Evolutionary conservation across 352 stramenopile species (phyloP).

Genomic region (Pythium phragmiticola): DNA sequence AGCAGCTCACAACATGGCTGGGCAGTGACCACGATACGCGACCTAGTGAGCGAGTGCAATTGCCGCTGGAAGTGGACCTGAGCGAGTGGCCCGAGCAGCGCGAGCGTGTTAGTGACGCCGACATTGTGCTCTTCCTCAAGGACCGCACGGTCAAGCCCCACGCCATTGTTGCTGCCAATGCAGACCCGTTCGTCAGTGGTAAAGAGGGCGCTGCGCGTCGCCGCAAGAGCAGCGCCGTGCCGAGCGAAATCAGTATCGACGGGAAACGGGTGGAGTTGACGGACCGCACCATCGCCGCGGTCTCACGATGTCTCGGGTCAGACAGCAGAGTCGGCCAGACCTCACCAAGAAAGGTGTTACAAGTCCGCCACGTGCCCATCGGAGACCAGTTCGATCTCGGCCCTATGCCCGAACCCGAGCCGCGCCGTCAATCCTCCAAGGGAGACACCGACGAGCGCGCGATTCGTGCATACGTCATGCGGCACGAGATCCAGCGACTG

Average conservation of each 20-base stretch:
- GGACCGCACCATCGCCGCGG: constrained; percentile 17
- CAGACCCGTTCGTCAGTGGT: background rate
- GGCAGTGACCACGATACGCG: constrained; percentile 6
- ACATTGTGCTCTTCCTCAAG: constrained; percentile 70
- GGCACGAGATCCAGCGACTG: constrained; percentile 69
- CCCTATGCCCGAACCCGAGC: constrained; percentile 1
- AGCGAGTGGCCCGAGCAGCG: constrained; percentile 89
- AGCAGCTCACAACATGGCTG: constrained; percentile 48
- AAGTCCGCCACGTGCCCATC: constrained; percentile 21
- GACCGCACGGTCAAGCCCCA: constrained; percentile 54
- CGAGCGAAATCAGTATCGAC: constrained; percentile 18
- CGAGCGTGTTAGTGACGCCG: constrained; percentile 72
- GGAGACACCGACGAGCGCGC: constrained; percentile 47
- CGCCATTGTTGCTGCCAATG: constrained; percentile 12
- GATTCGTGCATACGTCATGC: constrained; percentile 52
- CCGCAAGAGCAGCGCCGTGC: constrained; percentile 6
- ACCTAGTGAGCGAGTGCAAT: background rate
- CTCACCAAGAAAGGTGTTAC: constrained; percentile 2
- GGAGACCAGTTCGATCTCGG: constrained; percentile 3
- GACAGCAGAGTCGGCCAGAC: background rate
- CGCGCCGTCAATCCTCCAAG: background rate
- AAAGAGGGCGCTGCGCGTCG: background rate
- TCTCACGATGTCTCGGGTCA: constrained; percentile 15
- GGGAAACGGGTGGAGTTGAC: constrained; percentile 20
- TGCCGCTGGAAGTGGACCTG: constrained; percentile 52